A percentile compares a stretch with the other conserved stretches of the same genome.
Conservation (phyloP, 345 rosid species). For the Crucihimalaya himalaica region DNA sequence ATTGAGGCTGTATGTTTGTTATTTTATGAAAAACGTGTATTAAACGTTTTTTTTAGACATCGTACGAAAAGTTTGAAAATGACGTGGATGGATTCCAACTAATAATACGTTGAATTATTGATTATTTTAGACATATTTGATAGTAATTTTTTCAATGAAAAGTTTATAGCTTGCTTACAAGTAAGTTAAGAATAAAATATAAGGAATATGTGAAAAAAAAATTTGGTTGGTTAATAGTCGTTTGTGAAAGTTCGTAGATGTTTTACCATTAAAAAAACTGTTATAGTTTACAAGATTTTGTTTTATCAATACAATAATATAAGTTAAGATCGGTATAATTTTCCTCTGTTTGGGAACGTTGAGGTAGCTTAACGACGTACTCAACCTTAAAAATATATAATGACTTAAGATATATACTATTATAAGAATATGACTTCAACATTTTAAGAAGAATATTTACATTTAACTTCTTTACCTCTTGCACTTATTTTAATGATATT, state of each 20-base stretch:
- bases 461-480: neutral
- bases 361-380: neutral
- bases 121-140: neutral
- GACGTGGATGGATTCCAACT: constrained; percentile 10
- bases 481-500: neutral
- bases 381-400: constrained; percentile 5
- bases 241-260: neutral
- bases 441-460: neutral
- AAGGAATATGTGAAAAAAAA: no score
- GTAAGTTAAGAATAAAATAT: neutral
- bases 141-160: neutral
- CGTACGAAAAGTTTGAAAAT: neutral
- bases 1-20: neutral
- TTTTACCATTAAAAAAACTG: neutral
- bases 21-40: constrained; percentile 19
- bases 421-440: constrained; percentile 10
- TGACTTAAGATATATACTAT: neutral
- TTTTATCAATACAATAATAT: neutral
- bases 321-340: neutral
- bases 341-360: constrained; percentile 1
- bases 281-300: neutral
- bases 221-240: no score
- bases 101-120: neutral
- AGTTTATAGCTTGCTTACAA: neutral
- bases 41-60: neutral